Evolutionary conservation across 805 yeast species (phyloP).

Genomic region (Peterozyma xylosa): DNA sequence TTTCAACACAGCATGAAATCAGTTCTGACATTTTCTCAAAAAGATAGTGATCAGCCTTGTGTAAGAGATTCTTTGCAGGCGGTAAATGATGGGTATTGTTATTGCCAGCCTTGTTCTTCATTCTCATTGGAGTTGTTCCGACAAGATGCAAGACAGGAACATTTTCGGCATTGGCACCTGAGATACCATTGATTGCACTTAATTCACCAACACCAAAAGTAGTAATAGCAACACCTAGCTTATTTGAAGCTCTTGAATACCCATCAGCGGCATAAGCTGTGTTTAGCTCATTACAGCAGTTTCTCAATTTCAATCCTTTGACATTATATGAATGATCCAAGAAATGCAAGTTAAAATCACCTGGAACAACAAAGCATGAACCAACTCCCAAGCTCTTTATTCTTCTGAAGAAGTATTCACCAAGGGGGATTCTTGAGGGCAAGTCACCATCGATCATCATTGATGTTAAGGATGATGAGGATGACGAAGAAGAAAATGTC

Average conservation of each 20-base stretch:
- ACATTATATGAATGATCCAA: conserved; percentile 60
- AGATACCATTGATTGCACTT: conserved; percentile 73
- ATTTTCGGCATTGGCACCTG: conserved; percentile 78
- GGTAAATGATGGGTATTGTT: no score
- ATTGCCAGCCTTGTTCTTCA: no score
- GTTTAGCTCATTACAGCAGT: conserved; percentile 83
- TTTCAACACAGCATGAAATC: conserved; percentile 49
- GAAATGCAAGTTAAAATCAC: conserved; percentile 63
- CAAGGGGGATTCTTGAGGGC: conserved; percentile 36
- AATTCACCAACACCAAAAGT: conserved; percentile 91
- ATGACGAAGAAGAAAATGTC: no score
- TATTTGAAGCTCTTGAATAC: conserved; percentile 51
- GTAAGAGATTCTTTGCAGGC: conserved; percentile 38
- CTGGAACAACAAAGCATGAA: conserved; percentile 73
- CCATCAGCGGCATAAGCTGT: conserved; percentile 92
- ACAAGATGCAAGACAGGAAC: conserved; percentile 80
- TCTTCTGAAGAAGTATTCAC: conserved; percentile 59
- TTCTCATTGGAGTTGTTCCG: conserved; percentile 37
- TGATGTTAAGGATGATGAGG: no score
- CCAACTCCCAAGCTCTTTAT: conserved; percentile 46
- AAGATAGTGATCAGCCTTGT: conserved; percentile 55
- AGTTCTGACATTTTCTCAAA: conserved; percentile 57
- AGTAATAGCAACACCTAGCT: conserved; percentile 60
- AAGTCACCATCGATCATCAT: no score
- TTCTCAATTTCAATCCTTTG: conserved; percentile 58